These are phyloP conservation scores for Xylaria palmicola DNA, from an alignment of 495 filamentous ascomycete genomes.

Conservation along the genomic window DNA sequence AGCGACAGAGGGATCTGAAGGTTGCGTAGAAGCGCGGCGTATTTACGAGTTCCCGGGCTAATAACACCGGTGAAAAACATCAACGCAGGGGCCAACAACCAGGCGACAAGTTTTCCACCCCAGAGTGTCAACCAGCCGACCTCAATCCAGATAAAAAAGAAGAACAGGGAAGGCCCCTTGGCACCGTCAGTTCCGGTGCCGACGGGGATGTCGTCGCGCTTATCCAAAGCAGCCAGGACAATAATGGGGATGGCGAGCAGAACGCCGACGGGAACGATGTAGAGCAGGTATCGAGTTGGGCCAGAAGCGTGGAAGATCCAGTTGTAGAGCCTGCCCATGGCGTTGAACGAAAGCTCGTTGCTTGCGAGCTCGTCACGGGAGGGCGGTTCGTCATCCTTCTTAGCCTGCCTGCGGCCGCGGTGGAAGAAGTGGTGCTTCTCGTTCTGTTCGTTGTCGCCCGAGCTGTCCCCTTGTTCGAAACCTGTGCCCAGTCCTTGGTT, in stretches of 20 bases:
- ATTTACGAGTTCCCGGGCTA: slow-evolving; percentile 88
- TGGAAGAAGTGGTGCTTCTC: slow-evolving; percentile 58
- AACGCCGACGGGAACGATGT: slow-evolving; percentile 74
- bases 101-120: slow-evolving; percentile 79
- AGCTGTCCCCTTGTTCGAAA: slow-evolving; percentile 26
- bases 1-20: slow-evolving; percentile 84
- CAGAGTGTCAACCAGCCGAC: slow-evolving; percentile 87
- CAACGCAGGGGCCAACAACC: slow-evolving; percentile 76
- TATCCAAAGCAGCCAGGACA: slow-evolving; percentile 55
- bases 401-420: slow-evolving; percentile 56
- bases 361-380: slow-evolving; percentile 54
- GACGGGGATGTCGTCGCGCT: slow-evolving; percentile 37
- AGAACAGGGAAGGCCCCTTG: slow-evolving; percentile 60
- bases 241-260: slow-evolving; percentile 81
- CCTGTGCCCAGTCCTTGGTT: slow-evolving; percentile 38
- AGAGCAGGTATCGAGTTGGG: slow-evolving; percentile 84
- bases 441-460: slow-evolving; percentile 35
- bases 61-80: slow-evolving; percentile 87
- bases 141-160: slow-evolving; percentile 91
- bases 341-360: slow-evolving; percentile 64
- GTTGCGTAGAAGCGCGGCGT: slow-evolving; percentile 74
- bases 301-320: slow-evolving; percentile 82
- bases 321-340: slow-evolving; percentile 84
- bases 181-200: slow-evolving; percentile 40
- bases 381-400: slow-evolving; percentile 44